Evolutionary conservation across 2,329 filamentous ascomycete genomes (phyloP).

Genomic region (Diaporthe sp.): DNA sequence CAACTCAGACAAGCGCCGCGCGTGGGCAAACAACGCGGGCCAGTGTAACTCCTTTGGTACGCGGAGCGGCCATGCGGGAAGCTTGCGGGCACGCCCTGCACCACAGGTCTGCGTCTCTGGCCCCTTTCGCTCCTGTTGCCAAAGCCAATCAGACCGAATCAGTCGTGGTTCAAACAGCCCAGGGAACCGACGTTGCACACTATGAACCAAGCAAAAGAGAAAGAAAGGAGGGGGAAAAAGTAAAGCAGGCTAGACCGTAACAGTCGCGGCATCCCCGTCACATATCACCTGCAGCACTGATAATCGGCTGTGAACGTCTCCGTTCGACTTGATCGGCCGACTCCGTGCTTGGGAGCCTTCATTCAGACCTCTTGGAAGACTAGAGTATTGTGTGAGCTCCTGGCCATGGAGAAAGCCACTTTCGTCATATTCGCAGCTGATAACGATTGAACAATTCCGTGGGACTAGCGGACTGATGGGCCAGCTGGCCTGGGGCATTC

Average conservation of each 20-base stretch:
- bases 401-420: neutral
- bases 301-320: constrained; percentile 5
- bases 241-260: neutral
- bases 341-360: neutral
- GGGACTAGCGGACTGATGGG: neutral
- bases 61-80: neutral
- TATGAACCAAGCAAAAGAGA: neutral
- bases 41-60: constrained; percentile 4
- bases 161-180: neutral
- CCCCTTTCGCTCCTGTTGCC: constrained; percentile 1
- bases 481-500: neutral
- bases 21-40: constrained; percentile 26
- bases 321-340: neutral
- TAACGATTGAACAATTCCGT: neutral
- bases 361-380: neutral
- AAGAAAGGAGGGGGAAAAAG: neutral
- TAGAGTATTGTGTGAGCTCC: neutral
- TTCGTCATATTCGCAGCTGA: neutral
- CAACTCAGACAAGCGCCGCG: constrained; percentile 33
- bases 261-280: constrained; percentile 1
- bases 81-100: constrained; percentile 16
- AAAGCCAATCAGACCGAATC: constrained; percentile 1
- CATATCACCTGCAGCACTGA: constrained; percentile 3
- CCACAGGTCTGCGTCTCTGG: neutral
- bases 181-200: neutral